Evolutionary conservation across 495 filamentous ascomycete species (phyloP), one percentile per base, ranked within the genome.

Genomic region (Xylaria palmicola): DNA sequence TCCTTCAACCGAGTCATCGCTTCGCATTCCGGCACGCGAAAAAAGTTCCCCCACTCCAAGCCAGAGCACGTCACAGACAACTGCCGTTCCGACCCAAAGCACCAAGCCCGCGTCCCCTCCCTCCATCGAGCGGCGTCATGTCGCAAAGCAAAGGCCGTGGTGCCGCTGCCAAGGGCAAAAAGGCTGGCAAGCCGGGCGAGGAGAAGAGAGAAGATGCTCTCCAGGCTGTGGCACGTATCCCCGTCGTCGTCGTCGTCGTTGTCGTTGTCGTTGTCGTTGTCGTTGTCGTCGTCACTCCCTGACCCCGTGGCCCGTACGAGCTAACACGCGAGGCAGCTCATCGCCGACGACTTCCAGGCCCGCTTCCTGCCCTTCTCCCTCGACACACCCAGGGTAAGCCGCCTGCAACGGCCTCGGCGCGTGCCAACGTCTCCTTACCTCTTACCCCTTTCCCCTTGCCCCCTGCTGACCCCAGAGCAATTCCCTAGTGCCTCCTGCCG

Each of bases 301-400:
- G n/a, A n/a, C n/a, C n/a, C n/a, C n/a, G n/a, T n/a, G n/a, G n/a
- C n/a, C n/a, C n/a, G n/a, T n/a, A n/a, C n/a, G n/a, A n/a, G 39
- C 36, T 60, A 44, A 43, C 53, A 53, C 64, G 63, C 54, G 26
- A 43, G 37, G 15, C 77, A 87, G 87, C 79, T 95, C 22, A 85
- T 98, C 65, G 88, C 92, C 60, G 95, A 98, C 80, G 91, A 91
- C 6, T 98, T 94, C 72, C 91, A 97, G 75, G 92, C 90, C 8
- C 79, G 90, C 71, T 98, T 97, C 72, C 83, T 80, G 59, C 94
- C 94, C 0, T 96, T 99, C 74, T 92, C 92, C 0, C 75, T 93
- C 32, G 91, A 97, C 71, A 88, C 80, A 47, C 95, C 94, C 68
- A 83, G 93, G 79, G 93, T 97, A 27, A 40, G n/a, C 45, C 27